A percentile compares a stretch with the other conserved stretches of the same genome.
phyloP scores from a whole-genome alignment of 768 basidiomycete genomes.

The Agrocybe praecox region DNA sequence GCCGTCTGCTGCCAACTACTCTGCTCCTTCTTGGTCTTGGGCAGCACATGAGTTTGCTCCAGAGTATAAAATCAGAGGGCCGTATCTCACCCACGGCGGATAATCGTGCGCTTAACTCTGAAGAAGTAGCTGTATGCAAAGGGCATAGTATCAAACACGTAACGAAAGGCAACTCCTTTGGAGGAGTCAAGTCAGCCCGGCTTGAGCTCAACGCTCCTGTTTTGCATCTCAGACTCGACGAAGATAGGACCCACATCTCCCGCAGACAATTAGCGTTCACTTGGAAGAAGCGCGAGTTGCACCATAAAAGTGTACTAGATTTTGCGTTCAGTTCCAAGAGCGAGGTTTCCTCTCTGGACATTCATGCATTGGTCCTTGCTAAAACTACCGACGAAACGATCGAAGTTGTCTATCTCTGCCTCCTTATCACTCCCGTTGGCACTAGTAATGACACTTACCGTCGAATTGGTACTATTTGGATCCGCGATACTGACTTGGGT shows the following conservation, averaged over 20 bases:
- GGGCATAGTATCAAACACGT: neutral
- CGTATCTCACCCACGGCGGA: neutral
- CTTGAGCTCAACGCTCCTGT: neutral
- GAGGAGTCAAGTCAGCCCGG: neutral
- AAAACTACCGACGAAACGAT: neutral
- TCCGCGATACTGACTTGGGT: neutral
- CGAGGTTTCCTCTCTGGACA: neutral
- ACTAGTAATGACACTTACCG: neutral
- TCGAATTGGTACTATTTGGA: neutral
- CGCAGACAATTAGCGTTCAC: neutral
- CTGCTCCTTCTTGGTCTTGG: constrained; percentile 6
- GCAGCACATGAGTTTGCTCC: neutral
- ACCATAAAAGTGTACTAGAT: neutral
- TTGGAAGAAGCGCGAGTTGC: neutral
- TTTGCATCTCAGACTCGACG: neutral
- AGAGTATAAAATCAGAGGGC: neutral
- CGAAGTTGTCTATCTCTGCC: neutral
- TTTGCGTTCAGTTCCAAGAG: neutral
- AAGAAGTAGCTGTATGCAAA: neutral
- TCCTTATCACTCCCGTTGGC: neutral
- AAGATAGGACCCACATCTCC: neutral
- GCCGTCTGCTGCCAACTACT: neutral
- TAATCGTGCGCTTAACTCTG: neutral
- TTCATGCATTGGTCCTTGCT: neutral
- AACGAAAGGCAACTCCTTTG: neutral